Evolutionary conservation across 371 early-diverging fungal genomes (phyloP).

Genomic region (Mucor velutinosus): DNA sequence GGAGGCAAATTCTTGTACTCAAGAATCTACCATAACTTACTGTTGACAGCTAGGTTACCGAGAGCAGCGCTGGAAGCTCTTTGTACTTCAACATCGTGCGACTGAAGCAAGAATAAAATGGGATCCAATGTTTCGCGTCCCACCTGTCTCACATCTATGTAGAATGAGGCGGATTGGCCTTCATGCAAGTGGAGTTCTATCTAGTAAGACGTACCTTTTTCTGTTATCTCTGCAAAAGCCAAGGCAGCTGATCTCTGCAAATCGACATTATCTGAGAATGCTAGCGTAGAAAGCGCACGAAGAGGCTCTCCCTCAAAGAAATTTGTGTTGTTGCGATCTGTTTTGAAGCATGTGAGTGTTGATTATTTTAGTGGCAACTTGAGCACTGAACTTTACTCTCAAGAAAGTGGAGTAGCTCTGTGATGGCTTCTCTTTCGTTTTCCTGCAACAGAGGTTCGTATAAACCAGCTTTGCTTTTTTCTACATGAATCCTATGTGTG

Average conservation of each 20-base stretch:
- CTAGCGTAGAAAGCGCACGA: slow-evolving; percentile 79
- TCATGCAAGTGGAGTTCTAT: neutral
- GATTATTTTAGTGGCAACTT: neutral
- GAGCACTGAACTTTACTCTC: slow-evolving; percentile 66
- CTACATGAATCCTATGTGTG: slow-evolving; percentile 12
- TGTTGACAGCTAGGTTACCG: slow-evolving; percentile 87
- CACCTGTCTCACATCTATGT: slow-evolving; percentile 74
- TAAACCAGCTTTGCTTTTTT: slow-evolving; percentile 48
- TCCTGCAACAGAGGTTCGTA: slow-evolving; percentile 85
- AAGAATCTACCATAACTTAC: slow-evolving; percentile 45
- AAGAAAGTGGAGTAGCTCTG: slow-evolving; percentile 78
- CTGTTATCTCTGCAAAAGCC: slow-evolving; percentile 92
- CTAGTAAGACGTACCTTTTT: slow-evolving; percentile 47
- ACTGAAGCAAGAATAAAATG: slow-evolving; percentile 80
- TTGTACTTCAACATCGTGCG: slow-evolving; percentile 88
- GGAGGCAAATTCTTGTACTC: neutral
- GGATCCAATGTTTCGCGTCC: slow-evolving; percentile 82
- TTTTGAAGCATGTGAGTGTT: neutral
- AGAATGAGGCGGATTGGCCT: neutral
- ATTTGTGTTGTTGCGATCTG: slow-evolving; percentile 77
- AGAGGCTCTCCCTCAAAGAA: slow-evolving; percentile 90
- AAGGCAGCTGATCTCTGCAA: slow-evolving; percentile 88
- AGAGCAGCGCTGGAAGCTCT: slow-evolving; percentile 88
- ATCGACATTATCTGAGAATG: slow-evolving; percentile 85
- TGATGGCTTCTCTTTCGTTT: slow-evolving; percentile 85